phyloP scores from a whole-genome alignment of 768 basidiomycete species.

The Lactifluus echinatus region DNA sequence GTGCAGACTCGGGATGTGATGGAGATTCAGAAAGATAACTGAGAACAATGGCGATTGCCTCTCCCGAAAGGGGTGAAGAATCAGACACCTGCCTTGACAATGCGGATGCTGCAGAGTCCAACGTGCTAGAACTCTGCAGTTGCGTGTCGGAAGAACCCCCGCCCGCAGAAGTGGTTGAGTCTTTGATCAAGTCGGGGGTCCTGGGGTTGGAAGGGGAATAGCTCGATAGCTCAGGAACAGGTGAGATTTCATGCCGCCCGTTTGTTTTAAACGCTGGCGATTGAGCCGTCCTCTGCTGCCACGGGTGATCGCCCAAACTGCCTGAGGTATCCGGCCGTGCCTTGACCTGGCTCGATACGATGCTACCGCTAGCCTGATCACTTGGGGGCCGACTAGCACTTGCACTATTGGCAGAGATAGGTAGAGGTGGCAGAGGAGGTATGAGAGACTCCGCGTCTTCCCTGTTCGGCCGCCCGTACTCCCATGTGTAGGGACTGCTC shows the following conservation, averaged over 20 bases:
- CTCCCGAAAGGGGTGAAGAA: background rate
- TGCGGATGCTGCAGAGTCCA: background rate
- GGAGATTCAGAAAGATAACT: background rate
- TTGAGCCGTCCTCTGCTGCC: background rate
- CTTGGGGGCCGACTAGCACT: background rate
- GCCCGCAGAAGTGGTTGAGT: slow-evolving; percentile 1
- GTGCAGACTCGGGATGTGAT: background rate
- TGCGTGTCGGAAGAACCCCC: background rate
- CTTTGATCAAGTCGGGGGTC: slow-evolving; percentile 13
- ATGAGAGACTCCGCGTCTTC: background rate
- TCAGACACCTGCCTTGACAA: background rate
- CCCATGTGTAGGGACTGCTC: background rate
- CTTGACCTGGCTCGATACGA: background rate
- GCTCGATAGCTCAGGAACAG: slow-evolving; percentile 1
- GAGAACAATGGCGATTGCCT: slow-evolving; percentile 5
- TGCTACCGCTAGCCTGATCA: background rate
- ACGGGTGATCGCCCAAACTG: background rate
- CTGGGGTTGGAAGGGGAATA: background rate
- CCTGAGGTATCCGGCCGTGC: background rate
- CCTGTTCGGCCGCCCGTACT: background rate
- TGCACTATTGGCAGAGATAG: background rate
- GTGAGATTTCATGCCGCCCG: background rate
- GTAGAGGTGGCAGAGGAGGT: slow-evolving; percentile 7
- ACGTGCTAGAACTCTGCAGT: background rate
- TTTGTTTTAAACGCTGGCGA: background rate